Conservation (phyloP, 2,329 filamentous ascomycete genomes). For the Aureobasidium sp. region DNA sequence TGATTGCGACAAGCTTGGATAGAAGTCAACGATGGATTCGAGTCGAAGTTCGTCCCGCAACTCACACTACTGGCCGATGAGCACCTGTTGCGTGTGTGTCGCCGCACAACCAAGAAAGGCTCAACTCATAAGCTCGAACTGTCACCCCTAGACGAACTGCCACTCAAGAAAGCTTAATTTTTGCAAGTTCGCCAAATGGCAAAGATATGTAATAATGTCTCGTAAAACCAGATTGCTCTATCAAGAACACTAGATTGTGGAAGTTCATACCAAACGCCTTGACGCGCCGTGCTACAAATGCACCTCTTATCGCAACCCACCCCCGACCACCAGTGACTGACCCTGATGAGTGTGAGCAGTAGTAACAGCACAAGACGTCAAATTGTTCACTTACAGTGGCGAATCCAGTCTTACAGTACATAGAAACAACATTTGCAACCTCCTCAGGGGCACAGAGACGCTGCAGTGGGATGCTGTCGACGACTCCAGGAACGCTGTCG, state of each 20-base stretch:
- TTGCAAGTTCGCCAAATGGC: neutral
- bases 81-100: neutral
- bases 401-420: slow-evolving; percentile 52
- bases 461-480: slow-evolving; percentile 52
- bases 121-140: too few relatives aligned
- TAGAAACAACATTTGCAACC: slow-evolving; percentile 52
- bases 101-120: rapidly evolving
- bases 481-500: slow-evolving; percentile 44
- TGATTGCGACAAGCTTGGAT: neutral
- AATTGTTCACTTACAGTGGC: neutral
- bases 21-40: too few relatives aligned
- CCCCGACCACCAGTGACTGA: slow-evolving; percentile 4
- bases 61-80: neutral
- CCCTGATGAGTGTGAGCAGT: neutral
- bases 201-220: neutral
- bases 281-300: neutral
- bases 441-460: slow-evolving; percentile 51
- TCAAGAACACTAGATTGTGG: neutral
- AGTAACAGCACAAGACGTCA: neutral
- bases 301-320: neutral
- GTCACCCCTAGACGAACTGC: too few relatives aligned
- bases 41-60: neutral
- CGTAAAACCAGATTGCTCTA: neutral
- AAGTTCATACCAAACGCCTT: neutral
- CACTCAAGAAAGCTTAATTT: neutral